A percentile compares a stretch with the other conserved stretches of the same genome.
These are phyloP conservation scores for Citrullus mucosospermus DNA, from an alignment of 306 rosid genomes.

Conservation along the genomic window DNA sequence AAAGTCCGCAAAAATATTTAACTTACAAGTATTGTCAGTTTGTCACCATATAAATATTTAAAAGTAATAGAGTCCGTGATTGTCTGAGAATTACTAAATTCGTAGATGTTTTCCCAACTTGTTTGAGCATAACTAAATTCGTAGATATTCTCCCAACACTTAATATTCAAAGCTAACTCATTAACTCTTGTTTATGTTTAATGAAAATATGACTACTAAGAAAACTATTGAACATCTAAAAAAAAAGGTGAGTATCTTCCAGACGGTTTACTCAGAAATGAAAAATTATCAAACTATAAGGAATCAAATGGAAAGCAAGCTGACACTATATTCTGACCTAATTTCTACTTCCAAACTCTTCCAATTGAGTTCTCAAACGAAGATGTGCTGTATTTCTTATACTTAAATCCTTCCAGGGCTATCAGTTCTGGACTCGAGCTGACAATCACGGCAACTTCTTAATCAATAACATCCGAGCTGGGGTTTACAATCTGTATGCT, in stretches of 20 bases:
- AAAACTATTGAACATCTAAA: no score
- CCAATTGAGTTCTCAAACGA: neutral
- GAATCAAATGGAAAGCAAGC: neutral
- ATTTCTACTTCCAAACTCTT: neutral
- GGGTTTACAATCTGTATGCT: constrained; percentile 53
- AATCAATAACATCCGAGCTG: constrained; percentile 42
- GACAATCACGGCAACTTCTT: constrained; percentile 33
- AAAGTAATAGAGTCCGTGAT: neutral
- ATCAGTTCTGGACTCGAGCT: constrained; percentile 72
- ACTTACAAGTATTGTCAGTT: neutral
- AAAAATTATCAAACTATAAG: neutral
- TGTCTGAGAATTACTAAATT: neutral
- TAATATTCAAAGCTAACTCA: neutral
- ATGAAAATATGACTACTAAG: no score
- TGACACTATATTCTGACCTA: neutral
- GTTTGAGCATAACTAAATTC: neutral
- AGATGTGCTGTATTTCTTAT: neutral
- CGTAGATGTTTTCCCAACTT: neutral
- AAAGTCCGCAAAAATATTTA: no score
- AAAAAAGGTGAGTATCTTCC: no score
- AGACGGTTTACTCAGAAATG: no score
- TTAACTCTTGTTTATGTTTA: no score
- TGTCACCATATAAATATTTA: neutral
- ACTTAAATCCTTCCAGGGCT: constrained; percentile 33
- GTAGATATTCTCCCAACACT: neutral